A percentile compares a stretch with the other conserved stretches of the same genome.
Evolutionary conservation across 495 filamentous ascomycete genomes (phyloP).

Genomic region (Trichocladium antarcticum): DNA sequence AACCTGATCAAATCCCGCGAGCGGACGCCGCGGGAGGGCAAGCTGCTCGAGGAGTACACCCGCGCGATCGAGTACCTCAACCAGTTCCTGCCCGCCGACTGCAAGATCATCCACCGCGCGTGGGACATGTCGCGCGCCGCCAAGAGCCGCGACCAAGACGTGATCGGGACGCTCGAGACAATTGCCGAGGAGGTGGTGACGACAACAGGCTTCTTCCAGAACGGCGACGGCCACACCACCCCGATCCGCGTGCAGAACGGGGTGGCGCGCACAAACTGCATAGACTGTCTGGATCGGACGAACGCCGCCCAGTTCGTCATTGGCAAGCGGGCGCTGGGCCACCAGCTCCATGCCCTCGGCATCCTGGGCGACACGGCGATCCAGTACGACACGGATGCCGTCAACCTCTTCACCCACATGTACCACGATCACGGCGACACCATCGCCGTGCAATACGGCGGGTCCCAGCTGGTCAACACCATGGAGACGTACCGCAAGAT

Average conservation of each 20-base stretch:
- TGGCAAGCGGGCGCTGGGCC: slow-evolving; percentile 84
- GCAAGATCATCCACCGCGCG: slow-evolving; percentile 82
- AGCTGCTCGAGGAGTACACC: slow-evolving; percentile 77
- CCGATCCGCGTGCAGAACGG: slow-evolving; percentile 75
- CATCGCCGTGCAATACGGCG: slow-evolving; percentile 95
- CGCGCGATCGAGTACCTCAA: slow-evolving; percentile 87
- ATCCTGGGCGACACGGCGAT: slow-evolving; percentile 68
- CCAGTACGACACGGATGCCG: slow-evolving; percentile 88
- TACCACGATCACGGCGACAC: slow-evolving; percentile 94
- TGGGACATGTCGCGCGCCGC: slow-evolving; percentile 98
- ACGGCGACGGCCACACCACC: slow-evolving; percentile 57
- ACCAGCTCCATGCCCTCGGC: slow-evolving; percentile 87
- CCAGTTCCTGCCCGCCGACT: slow-evolving; percentile 74
- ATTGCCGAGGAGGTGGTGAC: slow-evolving; percentile 79
- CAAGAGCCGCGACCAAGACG: slow-evolving; percentile 89
- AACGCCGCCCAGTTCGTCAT: slow-evolving; percentile 98
- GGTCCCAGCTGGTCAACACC: slow-evolving; percentile 94
- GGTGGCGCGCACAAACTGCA: slow-evolving; percentile 90
- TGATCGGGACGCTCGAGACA: slow-evolving; percentile 78
- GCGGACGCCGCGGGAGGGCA: slow-evolving; percentile 83
- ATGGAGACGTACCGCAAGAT: slow-evolving; percentile 99
- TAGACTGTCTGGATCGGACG: slow-evolving; percentile 91
- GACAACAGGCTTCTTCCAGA: slow-evolving; percentile 88
- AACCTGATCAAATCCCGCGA: slow-evolving; percentile 90
- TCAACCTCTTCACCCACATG: slow-evolving; percentile 96